These are phyloP conservation scores for Ceratocystis cubensis DNA, from an alignment of 2,329 filamentous ascomycete genomes.

Conservation along the genomic window DNA sequence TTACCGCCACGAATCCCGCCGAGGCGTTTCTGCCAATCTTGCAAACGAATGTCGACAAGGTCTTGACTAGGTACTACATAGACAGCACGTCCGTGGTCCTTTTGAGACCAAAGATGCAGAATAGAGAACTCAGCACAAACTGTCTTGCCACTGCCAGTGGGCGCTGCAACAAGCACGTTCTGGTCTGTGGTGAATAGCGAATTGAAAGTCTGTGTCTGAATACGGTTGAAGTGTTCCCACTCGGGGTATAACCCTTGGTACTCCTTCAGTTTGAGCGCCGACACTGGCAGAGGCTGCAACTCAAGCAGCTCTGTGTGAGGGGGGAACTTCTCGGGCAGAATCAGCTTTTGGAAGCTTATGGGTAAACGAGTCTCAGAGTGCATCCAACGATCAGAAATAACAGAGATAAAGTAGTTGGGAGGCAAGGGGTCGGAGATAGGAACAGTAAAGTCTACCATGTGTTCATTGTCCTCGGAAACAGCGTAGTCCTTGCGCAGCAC, in stretches of 20 bases:
- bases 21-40: conserved; percentile 76
- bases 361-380: conserved; percentile 88
- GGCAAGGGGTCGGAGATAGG: conserved; percentile 96
- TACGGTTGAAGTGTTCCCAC: conserved; percentile 87
- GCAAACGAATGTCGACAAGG: conserved; percentile 66
- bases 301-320: conserved; percentile 86
- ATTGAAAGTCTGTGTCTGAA: conserved; percentile 95
- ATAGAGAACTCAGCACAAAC: conserved; percentile 92
- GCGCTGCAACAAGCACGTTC: conserved; percentile 85
- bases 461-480: conserved; percentile 73
- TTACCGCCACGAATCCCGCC: conserved; percentile 65
- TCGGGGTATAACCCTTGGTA: conserved; percentile 69
- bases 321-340: conserved; percentile 89
- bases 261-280: conserved; percentile 75
- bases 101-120: conserved; percentile 65
- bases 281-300: conserved; percentile 78
- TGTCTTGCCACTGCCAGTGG: conserved; percentile 91
- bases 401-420: conserved; percentile 94
- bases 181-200: conserved; percentile 82
- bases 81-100: conserved; percentile 56
- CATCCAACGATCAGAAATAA: conserved; percentile 96
- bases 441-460: conserved; percentile 90
- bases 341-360: conserved; percentile 87
- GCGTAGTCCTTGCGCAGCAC: conserved; percentile 83
- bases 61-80: conserved; percentile 95